Evolutionary conservation across 1,284 basidiomycete species (phyloP), one percentile per base, ranked within the genome.

Genomic region (Cystobasidium slooffiae): DNA sequence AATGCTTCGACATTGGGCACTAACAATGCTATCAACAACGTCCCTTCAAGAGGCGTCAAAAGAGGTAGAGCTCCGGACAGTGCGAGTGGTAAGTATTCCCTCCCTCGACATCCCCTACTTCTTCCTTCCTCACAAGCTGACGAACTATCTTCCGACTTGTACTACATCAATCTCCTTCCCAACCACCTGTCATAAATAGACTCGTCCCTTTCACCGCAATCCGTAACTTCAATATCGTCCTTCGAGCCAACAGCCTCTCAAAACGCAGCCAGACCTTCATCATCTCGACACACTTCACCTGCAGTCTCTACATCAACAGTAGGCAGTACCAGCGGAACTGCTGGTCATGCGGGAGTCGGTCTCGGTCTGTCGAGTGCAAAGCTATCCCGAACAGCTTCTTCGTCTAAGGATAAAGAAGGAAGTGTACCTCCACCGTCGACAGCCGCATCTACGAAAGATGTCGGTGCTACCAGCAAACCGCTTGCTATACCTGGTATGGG

Each of bases 201-300:
- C 47, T 73, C 70, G 7, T 73, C 70, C 47, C 63, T 73, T 22
- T 73, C 70, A 43, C 70, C 70, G 20, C 59, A 62, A 49, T 73
- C 70, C 9, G 37, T 44, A 46, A 56, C 70, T 12, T 64, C 64
- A 6, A 51, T 52, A 46, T 66, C 64, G 6, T 66, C 64, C 12
- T 52, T 66, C 24, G 64, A 66, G 51, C 64, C 64, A 8, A 49
- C 44, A 47, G 47, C 44, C 31, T 47, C 61, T 14, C 61, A 63
- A 63, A 63, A 63, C 39, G 49, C 49, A 53, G 37, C 64, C 24
- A 47, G 41, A n/a, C 64, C 64, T 4, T 53, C 64, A n/a, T 51
- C 51, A 10, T 53, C 64, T 7, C 64, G 64, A 41, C 64, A 66
- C 6, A 37, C 24, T 47, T 66, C 64, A 53, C 64, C 64, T 53